phyloP scores from a whole-genome alignment of 306 rosid genomes.

The Vicia faba region DNA sequence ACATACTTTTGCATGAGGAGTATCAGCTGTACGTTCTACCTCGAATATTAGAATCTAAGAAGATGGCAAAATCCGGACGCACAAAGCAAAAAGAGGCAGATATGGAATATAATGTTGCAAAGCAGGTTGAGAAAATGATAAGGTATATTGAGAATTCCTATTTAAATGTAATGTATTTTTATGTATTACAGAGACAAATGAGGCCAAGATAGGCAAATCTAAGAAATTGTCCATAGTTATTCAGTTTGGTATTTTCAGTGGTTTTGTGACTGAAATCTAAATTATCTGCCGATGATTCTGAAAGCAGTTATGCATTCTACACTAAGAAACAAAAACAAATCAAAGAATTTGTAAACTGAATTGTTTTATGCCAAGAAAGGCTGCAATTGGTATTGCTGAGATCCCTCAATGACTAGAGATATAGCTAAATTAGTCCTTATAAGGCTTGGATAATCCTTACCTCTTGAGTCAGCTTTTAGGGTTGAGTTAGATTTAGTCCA shows the following conservation, averaged over 20 bases:
- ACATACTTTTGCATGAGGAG: slow-evolving; percentile 86
- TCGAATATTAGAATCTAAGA: slow-evolving; percentile 92
- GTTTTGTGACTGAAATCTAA: slow-evolving; percentile 28
- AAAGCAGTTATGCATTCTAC: slow-evolving; percentile 22
- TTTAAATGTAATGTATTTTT: slow-evolving; percentile 25
- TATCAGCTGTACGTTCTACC: slow-evolving; percentile 90
- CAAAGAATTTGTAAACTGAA: slow-evolving; percentile 19
- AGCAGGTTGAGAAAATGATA: slow-evolving; percentile 99
- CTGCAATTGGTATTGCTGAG: not conserved
- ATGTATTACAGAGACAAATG: slow-evolving; percentile 1
- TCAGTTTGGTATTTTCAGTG: slow-evolving; percentile 27
- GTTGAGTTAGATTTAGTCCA: slow-evolving; percentile 1
- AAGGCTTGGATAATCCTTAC: not conserved
- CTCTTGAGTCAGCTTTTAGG: not conserved
- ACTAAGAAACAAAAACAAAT: not conserved
- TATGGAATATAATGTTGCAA: slow-evolving; percentile 95
- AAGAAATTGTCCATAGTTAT: slow-evolving; percentile 22
- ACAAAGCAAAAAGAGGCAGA: slow-evolving; percentile 96
- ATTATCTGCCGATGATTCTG: not conserved
- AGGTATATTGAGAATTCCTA: slow-evolving; percentile 52
- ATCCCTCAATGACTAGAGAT: slow-evolving; percentile 1
- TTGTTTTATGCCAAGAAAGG: slow-evolving; percentile 23
- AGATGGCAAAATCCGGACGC: slow-evolving; percentile 98
- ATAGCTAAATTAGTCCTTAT: not conserved
- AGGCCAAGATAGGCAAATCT: slow-evolving; percentile 19